A percentile compares a stretch with the other conserved stretches of the same genome.
phyloP scores from a whole-genome alignment of 208 protist genomes.

The Leishmania guyanensis region DNA sequence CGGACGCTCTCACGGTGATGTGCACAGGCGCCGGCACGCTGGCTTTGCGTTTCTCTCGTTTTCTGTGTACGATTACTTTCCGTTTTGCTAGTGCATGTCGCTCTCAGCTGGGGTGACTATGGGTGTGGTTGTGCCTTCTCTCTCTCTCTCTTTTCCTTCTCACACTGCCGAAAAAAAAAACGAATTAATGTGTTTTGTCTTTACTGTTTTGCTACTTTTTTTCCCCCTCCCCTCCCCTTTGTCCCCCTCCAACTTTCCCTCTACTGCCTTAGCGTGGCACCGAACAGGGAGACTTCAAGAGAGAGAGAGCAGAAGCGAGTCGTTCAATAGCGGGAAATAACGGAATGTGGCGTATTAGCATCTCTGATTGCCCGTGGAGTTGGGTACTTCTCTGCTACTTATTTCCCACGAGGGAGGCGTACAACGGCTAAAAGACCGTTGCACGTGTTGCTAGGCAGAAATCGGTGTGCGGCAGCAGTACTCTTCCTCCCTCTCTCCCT shows the following conservation, averaged over 20 bases:
- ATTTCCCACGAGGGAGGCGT: neutral
- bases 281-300: neutral
- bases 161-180: neutral
- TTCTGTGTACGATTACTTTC: neutral
- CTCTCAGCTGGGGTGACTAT: neutral
- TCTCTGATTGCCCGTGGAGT: neutral
- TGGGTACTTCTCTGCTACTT: neutral
- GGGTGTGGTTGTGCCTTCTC: neutral
- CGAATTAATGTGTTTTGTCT: neutral
- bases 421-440: neutral
- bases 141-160: constrained; percentile 9
- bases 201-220: neutral
- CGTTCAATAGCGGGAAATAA: neutral
- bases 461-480: neutral
- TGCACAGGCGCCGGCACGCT: neutral
- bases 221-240: neutral
- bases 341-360: neutral
- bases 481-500: neutral
- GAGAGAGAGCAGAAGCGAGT: neutral
- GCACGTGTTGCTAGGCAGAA: neutral
- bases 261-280: neutral
- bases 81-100: neutral
- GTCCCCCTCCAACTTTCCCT: neutral
- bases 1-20: neutral
- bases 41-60: no score